Evolutionary conservation across 1,284 basidiomycete genomes (phyloP).

Genomic region (Melampsora americana): DNA sequence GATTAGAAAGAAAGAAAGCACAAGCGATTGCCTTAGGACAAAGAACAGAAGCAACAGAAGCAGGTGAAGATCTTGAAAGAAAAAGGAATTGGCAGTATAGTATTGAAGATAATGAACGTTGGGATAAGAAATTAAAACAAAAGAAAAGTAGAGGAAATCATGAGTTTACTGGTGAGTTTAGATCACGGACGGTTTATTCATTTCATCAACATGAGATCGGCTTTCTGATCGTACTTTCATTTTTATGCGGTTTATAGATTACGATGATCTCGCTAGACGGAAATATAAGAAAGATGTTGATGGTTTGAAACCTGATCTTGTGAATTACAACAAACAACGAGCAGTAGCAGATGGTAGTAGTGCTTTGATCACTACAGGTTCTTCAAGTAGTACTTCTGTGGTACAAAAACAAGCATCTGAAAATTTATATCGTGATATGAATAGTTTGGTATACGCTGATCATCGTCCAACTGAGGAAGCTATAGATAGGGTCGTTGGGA

Average conservation of each 20-base stretch:
- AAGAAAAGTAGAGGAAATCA: conserved; percentile 73
- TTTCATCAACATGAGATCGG: conserved; percentile 12
- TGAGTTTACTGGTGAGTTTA: conserved; percentile 68
- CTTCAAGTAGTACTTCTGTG: conserved; percentile 54
- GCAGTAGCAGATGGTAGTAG: conserved; percentile 32
- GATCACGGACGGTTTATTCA: background rate
- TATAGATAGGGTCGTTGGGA: conserved; percentile 82
- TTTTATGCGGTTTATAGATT: conserved; percentile 61
- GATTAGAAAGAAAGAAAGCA: conserved; percentile 79
- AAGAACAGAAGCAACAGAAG: conserved; percentile 81
- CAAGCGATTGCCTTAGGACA: conserved; percentile 80
- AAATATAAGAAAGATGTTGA: conserved; percentile 88
- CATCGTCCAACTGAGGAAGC: conserved; percentile 90
- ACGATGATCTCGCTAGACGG: conserved; percentile 78
- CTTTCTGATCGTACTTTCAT: background rate
- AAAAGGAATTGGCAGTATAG: conserved; percentile 89
- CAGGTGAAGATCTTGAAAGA: conserved; percentile 68
- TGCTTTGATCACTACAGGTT: conserved; percentile 48
- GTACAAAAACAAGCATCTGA: conserved; percentile 61
- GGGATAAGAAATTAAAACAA: conserved; percentile 80
- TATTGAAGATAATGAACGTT: conserved; percentile 87
- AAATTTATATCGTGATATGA: conserved; percentile 80
- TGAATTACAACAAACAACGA: conserved; percentile 78
- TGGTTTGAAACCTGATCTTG: conserved; percentile 77
- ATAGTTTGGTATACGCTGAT: conserved; percentile 75